A percentile compares a stretch with the other conserved stretches of the same genome.
These are phyloP conservation scores for Aspergillus transmontanensis DNA, from an alignment of 2,329 filamentous ascomycete genomes.

Conservation along the genomic window DNA sequence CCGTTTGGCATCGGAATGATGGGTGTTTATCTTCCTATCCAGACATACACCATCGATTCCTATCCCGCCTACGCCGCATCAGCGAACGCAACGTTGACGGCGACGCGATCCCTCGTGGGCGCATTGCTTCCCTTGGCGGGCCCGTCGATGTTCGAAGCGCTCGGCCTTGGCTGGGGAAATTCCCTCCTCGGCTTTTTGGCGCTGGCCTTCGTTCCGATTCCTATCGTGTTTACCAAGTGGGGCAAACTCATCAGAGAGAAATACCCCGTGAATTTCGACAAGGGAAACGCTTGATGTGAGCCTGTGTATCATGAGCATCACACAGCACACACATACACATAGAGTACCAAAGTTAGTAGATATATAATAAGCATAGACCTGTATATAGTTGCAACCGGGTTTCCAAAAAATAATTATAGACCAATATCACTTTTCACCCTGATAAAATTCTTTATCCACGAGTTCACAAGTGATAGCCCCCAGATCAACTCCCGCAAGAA, in stretches of 20 bases:
- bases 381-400: not conserved
- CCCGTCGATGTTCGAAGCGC: conserved; percentile 47
- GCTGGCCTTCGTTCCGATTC: conserved; percentile 49
- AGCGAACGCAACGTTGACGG: conserved; percentile 57
- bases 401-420: not conserved
- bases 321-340: not conserved
- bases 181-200: conserved; percentile 58
- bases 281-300: not conserved
- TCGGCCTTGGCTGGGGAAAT: conserved; percentile 54
- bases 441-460: not conserved
- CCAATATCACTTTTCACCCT: not conserved
- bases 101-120: conserved; percentile 57
- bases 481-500: conserved; percentile 25
- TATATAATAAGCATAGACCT: not conserved
- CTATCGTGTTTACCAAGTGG: not conserved
- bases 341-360: not conserved
- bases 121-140: conserved; percentile 64
- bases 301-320: not conserved
- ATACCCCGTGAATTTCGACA: not conserved
- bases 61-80: conserved; percentile 50
- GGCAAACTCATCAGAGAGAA: conserved; percentile 2
- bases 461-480: not conserved
- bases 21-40: conserved; percentile 57
- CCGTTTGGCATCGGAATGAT: conserved; percentile 60
- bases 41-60: conserved; percentile 65